Conservation (phyloP, 1,139 yeast genomes). For the Saccharomyces uvarum region DNA sequence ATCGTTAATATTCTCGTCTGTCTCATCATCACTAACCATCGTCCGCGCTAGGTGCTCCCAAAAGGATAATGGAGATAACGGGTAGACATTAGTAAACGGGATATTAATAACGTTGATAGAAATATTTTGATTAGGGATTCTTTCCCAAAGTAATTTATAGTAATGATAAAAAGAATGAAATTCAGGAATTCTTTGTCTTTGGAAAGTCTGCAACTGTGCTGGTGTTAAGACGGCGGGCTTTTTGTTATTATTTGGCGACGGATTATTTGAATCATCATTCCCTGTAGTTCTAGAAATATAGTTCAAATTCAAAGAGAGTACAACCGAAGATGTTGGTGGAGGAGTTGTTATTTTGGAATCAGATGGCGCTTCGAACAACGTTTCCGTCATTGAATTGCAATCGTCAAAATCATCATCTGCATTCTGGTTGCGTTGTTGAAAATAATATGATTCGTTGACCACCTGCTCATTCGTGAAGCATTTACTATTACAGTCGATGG, state of each 20-base stretch:
- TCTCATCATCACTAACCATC: slow-evolving; percentile 2
- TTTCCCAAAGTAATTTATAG: slow-evolving; percentile 27
- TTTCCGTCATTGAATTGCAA: slow-evolving; percentile 22
- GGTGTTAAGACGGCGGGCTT: slow-evolving; percentile 24
- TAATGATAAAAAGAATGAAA: slow-evolving; percentile 30
- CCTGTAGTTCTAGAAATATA: slow-evolving; percentile 18
- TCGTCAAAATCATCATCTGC: slow-evolving; percentile 5
- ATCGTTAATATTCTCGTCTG: slow-evolving; percentile 2
- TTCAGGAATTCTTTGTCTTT: slow-evolving; percentile 19
- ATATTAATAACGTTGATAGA: slow-evolving; percentile 28
- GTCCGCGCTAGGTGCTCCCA: slow-evolving; percentile 19
- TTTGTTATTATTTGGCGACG: slow-evolving; percentile 10
- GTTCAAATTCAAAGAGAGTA: slow-evolving; percentile 22
- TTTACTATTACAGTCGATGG: slow-evolving; percentile 43
- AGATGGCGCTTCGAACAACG: slow-evolving; percentile 20
- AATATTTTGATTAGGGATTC: slow-evolving; percentile 26
- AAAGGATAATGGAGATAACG: slow-evolving; percentile 23
- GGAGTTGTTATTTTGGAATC: slow-evolving; percentile 21
- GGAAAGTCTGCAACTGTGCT: slow-evolving; percentile 23
- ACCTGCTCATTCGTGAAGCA: slow-evolving; percentile 35
- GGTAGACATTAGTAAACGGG: slow-evolving; percentile 30
- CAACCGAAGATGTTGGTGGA: slow-evolving; percentile 29
- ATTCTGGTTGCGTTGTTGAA: slow-evolving; percentile 11
- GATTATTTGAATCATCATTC: slow-evolving; percentile 7
- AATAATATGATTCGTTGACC: slow-evolving; percentile 24